These are phyloP conservation scores for Saccharomyces jurei DNA, from an alignment of 805 yeast species.

Conservation along the genomic window DNA sequence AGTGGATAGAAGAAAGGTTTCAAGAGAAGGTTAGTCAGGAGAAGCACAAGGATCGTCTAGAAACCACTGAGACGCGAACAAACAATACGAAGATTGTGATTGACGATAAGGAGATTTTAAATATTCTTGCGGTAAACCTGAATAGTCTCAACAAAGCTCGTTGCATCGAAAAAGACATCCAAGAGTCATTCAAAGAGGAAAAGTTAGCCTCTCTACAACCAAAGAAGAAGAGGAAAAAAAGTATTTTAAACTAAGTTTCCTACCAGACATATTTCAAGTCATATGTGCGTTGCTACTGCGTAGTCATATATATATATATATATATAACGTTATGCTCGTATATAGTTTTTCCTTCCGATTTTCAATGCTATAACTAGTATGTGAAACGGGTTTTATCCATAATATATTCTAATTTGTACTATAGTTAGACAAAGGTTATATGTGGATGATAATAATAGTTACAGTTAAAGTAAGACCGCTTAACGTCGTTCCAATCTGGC, in stretches of 20 bases:
- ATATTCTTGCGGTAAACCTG: constrained; percentile 23
- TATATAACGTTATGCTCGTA: background rate
- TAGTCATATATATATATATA: background rate
- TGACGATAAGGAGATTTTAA: constrained; percentile 25
- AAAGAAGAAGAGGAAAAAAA: background rate
- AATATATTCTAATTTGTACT: background rate
- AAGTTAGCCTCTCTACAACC: constrained; percentile 2
- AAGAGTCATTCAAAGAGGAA: constrained; percentile 14
- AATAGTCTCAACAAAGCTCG: constrained; percentile 25
- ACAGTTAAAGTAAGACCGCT: constrained; percentile 30
- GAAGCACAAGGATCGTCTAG: constrained; percentile 22
- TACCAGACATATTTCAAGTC: background rate
- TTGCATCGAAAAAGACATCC: constrained; percentile 16
- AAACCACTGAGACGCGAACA: constrained; percentile 3
- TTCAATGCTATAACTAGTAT: no score
- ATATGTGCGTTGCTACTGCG: background rate
- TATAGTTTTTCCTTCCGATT: background rate
- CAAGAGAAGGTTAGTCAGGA: constrained; percentile 35
- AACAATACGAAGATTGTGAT: constrained; percentile 8
- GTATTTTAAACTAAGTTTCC: background rate
- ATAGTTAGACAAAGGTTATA: constrained; percentile 14
- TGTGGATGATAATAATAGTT: constrained; percentile 30
- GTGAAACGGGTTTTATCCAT: no score
- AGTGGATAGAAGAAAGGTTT: constrained; percentile 75
- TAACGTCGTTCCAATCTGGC: constrained; percentile 30